Conservation (phyloP, 495 filamentous ascomycete genomes). For the Podospora pseudoanserina region DNA sequence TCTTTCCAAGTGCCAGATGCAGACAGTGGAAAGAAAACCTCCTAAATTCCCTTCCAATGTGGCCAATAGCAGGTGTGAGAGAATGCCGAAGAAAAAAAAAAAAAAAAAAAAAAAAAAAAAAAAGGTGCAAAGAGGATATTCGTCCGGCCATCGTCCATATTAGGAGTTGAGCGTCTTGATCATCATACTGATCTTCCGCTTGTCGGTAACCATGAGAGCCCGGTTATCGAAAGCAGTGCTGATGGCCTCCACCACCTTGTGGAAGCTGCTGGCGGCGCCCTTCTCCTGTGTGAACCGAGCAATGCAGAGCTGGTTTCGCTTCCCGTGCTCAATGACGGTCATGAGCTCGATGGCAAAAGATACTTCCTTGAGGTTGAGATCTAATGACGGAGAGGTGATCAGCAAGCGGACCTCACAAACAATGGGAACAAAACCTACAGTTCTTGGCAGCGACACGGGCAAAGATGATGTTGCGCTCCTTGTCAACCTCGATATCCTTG, state of each 20-base stretch:
- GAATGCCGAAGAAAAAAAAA: not conserved
- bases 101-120: not conserved
- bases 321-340: conserved; percentile 76
- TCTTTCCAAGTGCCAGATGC: not conserved
- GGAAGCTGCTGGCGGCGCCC: conserved; percentile 81
- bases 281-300: conserved; percentile 82
- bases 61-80: not conserved
- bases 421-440: conserved; percentile 53
- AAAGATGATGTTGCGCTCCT: conserved; percentile 66
- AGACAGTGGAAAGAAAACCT: not conserved
- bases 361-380: conserved; percentile 70
- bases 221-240: conserved; percentile 55
- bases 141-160: conserved; percentile 5
- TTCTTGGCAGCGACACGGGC: conserved; percentile 71
- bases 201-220: conserved; percentile 65
- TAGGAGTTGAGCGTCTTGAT: conserved; percentile 51
- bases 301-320: conserved; percentile 62
- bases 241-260: conserved; percentile 74
- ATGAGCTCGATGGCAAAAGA: conserved; percentile 79
- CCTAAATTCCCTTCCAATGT: not conserved
- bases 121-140: too few species aligned
- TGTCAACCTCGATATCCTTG: conserved; percentile 68
- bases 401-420: conserved; percentile 25
- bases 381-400: conserved; percentile 35
- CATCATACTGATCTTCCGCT: conserved; percentile 66